Percentiles rank a stretch among this genome's conserved stretches.
These are phyloP conservation scores for Suillus subaureus DNA, from an alignment of 768 basidiomycete species.

Conservation along the genomic window DNA sequence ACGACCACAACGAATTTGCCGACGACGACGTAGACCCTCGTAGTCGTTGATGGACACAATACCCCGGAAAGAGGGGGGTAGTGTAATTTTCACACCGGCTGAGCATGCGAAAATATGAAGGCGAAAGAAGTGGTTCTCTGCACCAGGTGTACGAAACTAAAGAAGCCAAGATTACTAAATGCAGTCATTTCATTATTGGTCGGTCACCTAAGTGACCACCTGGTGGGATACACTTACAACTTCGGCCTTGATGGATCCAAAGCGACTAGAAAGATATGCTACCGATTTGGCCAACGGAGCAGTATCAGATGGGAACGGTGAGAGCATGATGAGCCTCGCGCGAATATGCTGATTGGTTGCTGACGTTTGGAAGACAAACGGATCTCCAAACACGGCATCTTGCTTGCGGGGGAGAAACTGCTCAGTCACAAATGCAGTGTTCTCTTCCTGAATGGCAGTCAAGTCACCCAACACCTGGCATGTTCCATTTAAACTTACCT, in stretches of 20 bases:
- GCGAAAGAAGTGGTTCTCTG: conserved; percentile 32
- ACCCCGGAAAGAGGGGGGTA: conserved; percentile 31
- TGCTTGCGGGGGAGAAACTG: conserved; percentile 33
- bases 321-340: conserved; percentile 29
- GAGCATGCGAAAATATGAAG: conserved; percentile 31
- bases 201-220: background rate
- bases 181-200: conserved; percentile 9
- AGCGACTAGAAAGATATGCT: conserved; percentile 32
- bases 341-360: conserved; percentile 24
- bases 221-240: conserved; percentile 26
- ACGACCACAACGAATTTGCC: conserved; percentile 22
- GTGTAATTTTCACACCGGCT: conserved; percentile 30
- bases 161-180: conserved; percentile 7
- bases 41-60: conserved; percentile 26
- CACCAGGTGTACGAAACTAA: conserved; percentile 28
- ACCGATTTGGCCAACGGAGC: conserved; percentile 36
- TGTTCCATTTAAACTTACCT: conserved; percentile 22
- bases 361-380: conserved; percentile 31
- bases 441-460: conserved; percentile 19
- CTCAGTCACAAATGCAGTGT: conserved; percentile 23
- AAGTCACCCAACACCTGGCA: background rate
- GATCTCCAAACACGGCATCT: conserved; percentile 31
- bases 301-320: conserved; percentile 29
- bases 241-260: conserved; percentile 25
- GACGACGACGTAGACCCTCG: conserved; percentile 14